phyloP scores from a whole-genome alignment of 2,329 filamentous ascomycete genomes.

The Xylariomycetidae sp. region DNA sequence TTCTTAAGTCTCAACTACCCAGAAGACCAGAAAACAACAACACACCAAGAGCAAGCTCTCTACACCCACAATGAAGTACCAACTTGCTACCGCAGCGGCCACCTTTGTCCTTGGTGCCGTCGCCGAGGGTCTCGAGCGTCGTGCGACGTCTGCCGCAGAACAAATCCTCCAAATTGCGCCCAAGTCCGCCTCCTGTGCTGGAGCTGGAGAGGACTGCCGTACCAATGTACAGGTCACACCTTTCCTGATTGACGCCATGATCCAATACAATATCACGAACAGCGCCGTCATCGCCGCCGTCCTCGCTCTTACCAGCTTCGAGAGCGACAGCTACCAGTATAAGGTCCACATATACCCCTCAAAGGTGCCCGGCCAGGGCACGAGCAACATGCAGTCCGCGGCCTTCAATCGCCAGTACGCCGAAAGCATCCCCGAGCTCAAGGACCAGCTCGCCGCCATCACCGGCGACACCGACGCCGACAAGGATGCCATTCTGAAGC shows the following conservation, averaged over 20 bases:
- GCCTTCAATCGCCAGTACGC: constrained; percentile 44
- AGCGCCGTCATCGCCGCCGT: constrained; percentile 64
- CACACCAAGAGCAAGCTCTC: too few relatives aligned
- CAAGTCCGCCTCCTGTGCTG: constrained; percentile 46
- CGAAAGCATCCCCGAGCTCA: constrained; percentile 34
- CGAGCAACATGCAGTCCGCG: constrained; percentile 51
- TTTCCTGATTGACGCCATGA: constrained; percentile 52
- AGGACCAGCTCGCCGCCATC: constrained; percentile 23
- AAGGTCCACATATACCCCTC: constrained; percentile 59
- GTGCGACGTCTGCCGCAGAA: too few relatives aligned
- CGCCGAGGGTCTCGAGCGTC: too few relatives aligned
- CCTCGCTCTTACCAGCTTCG: constrained; percentile 66
- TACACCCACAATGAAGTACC: too few relatives aligned
- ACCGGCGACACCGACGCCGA: constrained; percentile 10
- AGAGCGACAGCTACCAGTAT: constrained; percentile 66
- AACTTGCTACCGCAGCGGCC: constrained; percentile 16
- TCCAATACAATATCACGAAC: constrained; percentile 49
- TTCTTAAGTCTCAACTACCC: too few relatives aligned
- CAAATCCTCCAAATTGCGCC: constrained; percentile 55
- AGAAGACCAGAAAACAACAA: too few relatives aligned
- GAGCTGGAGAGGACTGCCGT: constrained; percentile 54
- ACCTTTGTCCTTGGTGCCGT: constrained; percentile 22
- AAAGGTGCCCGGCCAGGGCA: constrained; percentile 67
- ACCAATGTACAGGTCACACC: constrained; percentile 59
- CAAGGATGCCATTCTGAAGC: constrained; percentile 36